These are phyloP conservation scores for Haematococcus sp. DNA, from an alignment of 139 green algal genomes.

Conservation along the genomic window DNA sequence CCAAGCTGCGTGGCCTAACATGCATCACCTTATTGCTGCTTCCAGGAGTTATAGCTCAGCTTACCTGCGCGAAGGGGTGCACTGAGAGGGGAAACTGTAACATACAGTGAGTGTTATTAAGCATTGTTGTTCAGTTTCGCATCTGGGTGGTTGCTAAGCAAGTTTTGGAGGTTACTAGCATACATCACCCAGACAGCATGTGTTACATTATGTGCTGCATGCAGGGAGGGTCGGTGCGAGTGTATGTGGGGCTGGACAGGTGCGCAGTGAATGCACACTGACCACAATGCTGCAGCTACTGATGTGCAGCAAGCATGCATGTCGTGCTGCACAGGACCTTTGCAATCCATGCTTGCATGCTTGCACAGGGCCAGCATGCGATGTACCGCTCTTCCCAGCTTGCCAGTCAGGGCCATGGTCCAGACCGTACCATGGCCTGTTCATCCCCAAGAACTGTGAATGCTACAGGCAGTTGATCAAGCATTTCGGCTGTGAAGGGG, in stretches of 20 bases:
- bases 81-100: conserved; percentile 12
- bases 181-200: too few species aligned
- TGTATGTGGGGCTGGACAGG: conserved; percentile 3
- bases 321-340: neutral
- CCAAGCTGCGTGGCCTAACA: too few species aligned
- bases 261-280: neutral
- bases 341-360: neutral
- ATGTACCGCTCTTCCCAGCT: neutral
- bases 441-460: conserved; percentile 8
- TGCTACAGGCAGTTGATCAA: conserved; percentile 9
- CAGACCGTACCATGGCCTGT: neutral
- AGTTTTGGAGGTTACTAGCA: too few species aligned
- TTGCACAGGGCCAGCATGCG: conserved; percentile 1
- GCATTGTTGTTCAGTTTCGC: too few species aligned
- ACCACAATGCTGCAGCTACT: neutral
- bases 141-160: too few species aligned
- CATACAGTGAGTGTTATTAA: too few species aligned
- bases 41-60: too few species aligned
- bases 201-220: too few species aligned
- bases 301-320: neutral
- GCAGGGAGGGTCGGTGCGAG: conserved; percentile 9
- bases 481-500: conserved; percentile 1
- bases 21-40: too few species aligned
- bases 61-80: neutral
- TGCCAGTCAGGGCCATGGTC: neutral